Evolutionary conservation across 164 flowering plant genomes (phyloP).

Genomic region (Cinnamomum micranthum): DNA sequence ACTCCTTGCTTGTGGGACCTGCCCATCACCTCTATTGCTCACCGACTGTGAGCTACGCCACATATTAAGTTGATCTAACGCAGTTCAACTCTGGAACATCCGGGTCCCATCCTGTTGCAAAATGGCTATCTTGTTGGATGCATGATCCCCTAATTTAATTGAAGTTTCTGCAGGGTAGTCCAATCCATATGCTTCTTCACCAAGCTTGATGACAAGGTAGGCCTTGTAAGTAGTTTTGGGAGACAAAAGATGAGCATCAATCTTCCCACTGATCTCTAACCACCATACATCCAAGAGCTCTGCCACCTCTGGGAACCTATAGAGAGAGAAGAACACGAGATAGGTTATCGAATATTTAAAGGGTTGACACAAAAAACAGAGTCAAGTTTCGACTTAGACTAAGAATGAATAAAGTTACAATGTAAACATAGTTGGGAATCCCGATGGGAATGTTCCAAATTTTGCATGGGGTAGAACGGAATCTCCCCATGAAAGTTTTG

Average conservation of each 20-base stretch:
- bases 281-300: constrained; percentile 33
- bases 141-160: constrained; percentile 8
- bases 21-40: not conserved
- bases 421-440: not conserved
- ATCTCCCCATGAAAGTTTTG: no score
- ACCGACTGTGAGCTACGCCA: not conserved
- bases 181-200: constrained; percentile 12
- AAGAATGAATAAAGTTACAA: not conserved
- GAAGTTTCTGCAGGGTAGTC: constrained; percentile 18
- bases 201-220: constrained; percentile 26
- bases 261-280: constrained; percentile 37
- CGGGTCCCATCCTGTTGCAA: not conserved
- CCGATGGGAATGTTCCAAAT: no score
- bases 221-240: constrained; percentile 29
- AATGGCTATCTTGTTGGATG: not conserved
- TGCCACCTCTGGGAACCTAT: constrained; percentile 42
- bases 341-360: not conserved
- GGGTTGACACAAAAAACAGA: not conserved
- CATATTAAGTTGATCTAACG: not conserved
- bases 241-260: constrained; percentile 26
- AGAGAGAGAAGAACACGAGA: constrained; percentile 24
- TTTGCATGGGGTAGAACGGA: no score
- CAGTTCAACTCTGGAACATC: not conserved
- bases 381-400: not conserved
- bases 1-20: constrained; percentile 24